Conservation (phyloP, 768 basidiomycete species). For the Trametes cinnabarina region DNA sequence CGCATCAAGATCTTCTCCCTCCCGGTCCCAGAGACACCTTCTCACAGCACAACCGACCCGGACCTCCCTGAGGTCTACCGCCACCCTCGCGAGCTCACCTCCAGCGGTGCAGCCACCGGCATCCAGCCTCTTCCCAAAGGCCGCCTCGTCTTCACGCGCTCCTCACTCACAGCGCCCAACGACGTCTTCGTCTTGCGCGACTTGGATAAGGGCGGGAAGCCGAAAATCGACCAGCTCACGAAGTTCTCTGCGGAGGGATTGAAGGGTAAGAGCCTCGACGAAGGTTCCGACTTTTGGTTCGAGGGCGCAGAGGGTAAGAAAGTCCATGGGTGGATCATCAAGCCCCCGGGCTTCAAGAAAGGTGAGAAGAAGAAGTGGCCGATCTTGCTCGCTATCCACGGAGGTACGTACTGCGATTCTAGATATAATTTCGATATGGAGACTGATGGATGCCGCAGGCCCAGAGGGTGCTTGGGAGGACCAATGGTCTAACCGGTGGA, state of each 20-base stretch:
- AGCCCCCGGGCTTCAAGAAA: slow-evolving; percentile 72
- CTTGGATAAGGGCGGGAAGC: slow-evolving; percentile 35
- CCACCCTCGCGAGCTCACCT: slow-evolving; percentile 59
- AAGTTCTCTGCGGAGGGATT: slow-evolving; percentile 57
- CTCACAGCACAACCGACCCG: slow-evolving; percentile 51
- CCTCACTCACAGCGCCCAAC: slow-evolving; percentile 76
- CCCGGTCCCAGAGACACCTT: slow-evolving; percentile 62
- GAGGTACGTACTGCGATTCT: slow-evolving; percentile 40
- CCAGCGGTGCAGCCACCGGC: slow-evolving; percentile 54
- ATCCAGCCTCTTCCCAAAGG: slow-evolving; percentile 59
- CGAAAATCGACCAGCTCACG: slow-evolving; percentile 58
- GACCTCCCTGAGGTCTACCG: slow-evolving; percentile 41
- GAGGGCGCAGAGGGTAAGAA: slow-evolving; percentile 70
- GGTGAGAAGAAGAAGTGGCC: slow-evolving; percentile 75
- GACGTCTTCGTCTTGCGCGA: slow-evolving; percentile 66
- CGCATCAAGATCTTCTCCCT: slow-evolving; percentile 71
- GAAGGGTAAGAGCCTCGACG: slow-evolving; percentile 53
- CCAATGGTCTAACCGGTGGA: slow-evolving; percentile 91
- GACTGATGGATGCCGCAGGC: slow-evolving; percentile 31
- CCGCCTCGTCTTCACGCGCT: slow-evolving; percentile 68
- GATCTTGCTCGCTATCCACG: slow-evolving; percentile 76
- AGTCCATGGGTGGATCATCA: slow-evolving; percentile 84
- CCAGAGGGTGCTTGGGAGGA: slow-evolving; percentile 89
- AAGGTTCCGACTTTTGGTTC: slow-evolving; percentile 87
- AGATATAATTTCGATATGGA: not conserved